phyloP scores from a whole-genome alignment of 2,329 filamentous ascomycete genomes.

The Calonectria henricotiae region DNA sequence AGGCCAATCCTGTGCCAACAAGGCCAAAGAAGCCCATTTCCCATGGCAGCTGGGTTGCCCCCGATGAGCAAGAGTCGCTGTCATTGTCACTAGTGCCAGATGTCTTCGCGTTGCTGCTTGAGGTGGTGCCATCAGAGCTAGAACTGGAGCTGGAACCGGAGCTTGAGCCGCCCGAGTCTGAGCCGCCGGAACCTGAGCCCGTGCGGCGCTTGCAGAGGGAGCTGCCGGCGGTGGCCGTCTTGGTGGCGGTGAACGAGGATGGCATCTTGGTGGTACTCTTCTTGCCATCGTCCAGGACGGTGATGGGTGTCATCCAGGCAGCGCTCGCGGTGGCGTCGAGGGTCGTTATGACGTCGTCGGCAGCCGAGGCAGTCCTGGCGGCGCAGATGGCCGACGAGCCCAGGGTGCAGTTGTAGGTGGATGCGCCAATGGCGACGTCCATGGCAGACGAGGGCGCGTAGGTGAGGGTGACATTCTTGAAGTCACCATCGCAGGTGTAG shows the following conservation, averaged over 20 bases:
- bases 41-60: constrained; percentile 1
- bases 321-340: constrained; percentile 38
- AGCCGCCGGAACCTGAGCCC: not conserved
- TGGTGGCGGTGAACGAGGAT: constrained; percentile 26
- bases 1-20: constrained; percentile 29
- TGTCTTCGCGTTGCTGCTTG: not conserved
- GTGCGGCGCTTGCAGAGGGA: constrained; percentile 7
- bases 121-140: not conserved
- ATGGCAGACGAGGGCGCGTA: constrained; percentile 36
- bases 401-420: constrained; percentile 45
- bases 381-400: constrained; percentile 40
- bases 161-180: not conserved
- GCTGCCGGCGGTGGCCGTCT: constrained; percentile 30
- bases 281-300: constrained; percentile 37
- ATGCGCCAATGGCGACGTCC: constrained; percentile 38
- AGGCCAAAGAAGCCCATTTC: constrained; percentile 35
- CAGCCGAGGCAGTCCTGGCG: constrained; percentile 14
- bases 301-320: constrained; percentile 47
- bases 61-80: constrained; percentile 34
- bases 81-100: not conserved
- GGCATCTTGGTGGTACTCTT: constrained; percentile 27
- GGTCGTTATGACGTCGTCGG: constrained; percentile 30
- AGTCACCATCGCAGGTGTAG: constrained; percentile 46
- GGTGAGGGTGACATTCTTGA: constrained; percentile 44
- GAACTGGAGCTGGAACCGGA: not conserved